phyloP scores from a whole-genome alignment of 495 filamentous ascomycete species.

The Talaromyces proteolyticus region DNA sequence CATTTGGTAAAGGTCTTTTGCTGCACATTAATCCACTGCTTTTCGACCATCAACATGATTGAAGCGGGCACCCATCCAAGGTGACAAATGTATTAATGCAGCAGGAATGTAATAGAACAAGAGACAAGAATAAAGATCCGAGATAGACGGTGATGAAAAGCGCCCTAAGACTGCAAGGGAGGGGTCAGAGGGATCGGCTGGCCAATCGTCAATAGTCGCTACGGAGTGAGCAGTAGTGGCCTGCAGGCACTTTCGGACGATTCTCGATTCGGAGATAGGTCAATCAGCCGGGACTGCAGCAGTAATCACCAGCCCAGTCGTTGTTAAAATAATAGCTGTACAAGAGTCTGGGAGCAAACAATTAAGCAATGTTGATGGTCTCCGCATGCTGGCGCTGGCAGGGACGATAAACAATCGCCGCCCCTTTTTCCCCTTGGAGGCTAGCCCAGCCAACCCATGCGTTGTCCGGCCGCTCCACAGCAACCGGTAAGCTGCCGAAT shows the following conservation, averaged over 20 bases:
- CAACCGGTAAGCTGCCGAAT: too few relatives aligned
- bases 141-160: too few relatives aligned
- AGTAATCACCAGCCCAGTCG: too few relatives aligned
- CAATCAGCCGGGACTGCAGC: too few relatives aligned
- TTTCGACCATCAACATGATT: slow-evolving; percentile 63
- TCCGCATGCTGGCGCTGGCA: background rate
- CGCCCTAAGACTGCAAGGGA: background rate
- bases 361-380: background rate
- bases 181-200: background rate
- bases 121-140: background rate
- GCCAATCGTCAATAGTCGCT: background rate
- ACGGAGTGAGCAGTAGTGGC: too few relatives aligned
- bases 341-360: too few relatives aligned
- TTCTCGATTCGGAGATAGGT: too few relatives aligned
- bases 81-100: background rate
- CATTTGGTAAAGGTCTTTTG: slow-evolving; percentile 99
- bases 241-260: too few relatives aligned
- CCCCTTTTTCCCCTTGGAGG: background rate
- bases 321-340: too few relatives aligned
- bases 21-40: slow-evolving; percentile 94
- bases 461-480: background rate
- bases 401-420: background rate
- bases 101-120: background rate
- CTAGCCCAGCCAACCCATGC: background rate
- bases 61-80: slow-evolving; percentile 3